Conservation (phyloP, 129 eudicot species). For the Lactuca saligna region DNA sequence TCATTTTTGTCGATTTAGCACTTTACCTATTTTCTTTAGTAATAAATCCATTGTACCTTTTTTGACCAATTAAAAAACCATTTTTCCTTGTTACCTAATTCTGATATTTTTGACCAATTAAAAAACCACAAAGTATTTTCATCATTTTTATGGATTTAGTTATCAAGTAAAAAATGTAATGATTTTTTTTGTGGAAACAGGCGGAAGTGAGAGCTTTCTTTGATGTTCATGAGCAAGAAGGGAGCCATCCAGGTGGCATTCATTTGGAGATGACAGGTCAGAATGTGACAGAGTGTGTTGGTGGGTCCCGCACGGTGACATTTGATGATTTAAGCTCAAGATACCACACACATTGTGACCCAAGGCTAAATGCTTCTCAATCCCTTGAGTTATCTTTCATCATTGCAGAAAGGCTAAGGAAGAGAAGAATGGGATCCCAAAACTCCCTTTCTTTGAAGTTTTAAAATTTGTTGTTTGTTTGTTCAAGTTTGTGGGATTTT, state of each 20-base stretch:
- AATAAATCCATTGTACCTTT: too few species aligned
- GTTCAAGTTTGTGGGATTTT: slow-evolving; percentile 12
- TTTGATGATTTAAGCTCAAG: slow-evolving; percentile 63
- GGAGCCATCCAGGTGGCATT: slow-evolving; percentile 67
- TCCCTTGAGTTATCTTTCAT: slow-evolving; percentile 61
- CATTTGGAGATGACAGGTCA: slow-evolving; percentile 77
- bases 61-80: too few species aligned
- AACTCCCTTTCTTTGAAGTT: slow-evolving; percentile 29
- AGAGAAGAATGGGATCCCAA: slow-evolving; percentile 47
- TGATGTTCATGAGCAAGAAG: slow-evolving; percentile 78
- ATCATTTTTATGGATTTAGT: too few species aligned
- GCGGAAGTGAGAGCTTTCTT: slow-evolving; percentile 78
- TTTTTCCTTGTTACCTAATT: too few species aligned
- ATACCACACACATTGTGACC: slow-evolving; percentile 74
- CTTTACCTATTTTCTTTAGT: too few species aligned
- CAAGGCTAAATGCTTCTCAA: slow-evolving; percentile 67
- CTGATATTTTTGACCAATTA: too few species aligned
- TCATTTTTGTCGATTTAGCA: too few species aligned
- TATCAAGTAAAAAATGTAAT: too few species aligned
- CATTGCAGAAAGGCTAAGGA: slow-evolving; percentile 57
- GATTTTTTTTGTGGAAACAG: slow-evolving; percentile 26
- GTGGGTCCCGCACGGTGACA: slow-evolving; percentile 66
- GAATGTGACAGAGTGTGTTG: slow-evolving; percentile 64
- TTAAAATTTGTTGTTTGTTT: slow-evolving; percentile 19
- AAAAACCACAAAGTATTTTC: too few species aligned